These are phyloP conservation scores for Triticum turgidum DNA, from an alignment of 176 grass and related monocot genomes.

Conservation along the genomic window DNA sequence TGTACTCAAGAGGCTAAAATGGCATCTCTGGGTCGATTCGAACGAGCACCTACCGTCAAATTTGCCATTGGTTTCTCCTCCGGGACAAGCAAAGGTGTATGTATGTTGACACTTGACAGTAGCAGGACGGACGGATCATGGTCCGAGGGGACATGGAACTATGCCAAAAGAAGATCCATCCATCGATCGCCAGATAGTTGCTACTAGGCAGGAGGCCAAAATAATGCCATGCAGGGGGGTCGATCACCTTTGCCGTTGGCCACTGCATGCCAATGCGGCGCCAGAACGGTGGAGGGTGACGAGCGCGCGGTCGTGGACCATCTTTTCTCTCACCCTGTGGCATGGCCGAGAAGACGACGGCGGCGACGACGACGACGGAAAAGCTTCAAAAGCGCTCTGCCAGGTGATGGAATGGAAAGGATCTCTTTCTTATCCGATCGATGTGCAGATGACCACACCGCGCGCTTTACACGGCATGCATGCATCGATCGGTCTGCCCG, in stretches of 20 bases:
- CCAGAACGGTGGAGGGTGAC: constrained; percentile 58
- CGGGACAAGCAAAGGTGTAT: not conserved
- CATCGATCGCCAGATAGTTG: not conserved
- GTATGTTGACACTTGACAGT: no score
- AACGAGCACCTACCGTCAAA: not conserved
- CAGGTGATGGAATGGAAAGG: not conserved
- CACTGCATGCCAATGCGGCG: constrained; percentile 40
- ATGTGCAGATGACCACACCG: constrained; percentile 30
- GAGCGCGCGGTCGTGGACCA: not conserved
- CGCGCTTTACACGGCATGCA: constrained; percentile 46
- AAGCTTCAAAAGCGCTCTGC: not conserved
- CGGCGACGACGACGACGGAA: not conserved
- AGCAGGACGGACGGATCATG: not conserved
- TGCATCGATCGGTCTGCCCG: not conserved
- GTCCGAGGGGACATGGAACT: constrained; percentile 9
- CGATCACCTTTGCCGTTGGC: no score
- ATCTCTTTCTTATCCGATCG: constrained; percentile 53
- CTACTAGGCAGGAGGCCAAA: not conserved
- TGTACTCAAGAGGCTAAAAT: no score
- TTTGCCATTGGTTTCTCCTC: not conserved
- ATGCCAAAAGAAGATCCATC: not conserved
- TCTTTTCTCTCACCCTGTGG: not conserved
- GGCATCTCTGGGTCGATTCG: not conserved
- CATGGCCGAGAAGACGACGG: constrained; percentile 15
- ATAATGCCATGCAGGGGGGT: no score